Evolutionary conservation across 768 basidiomycete genomes (phyloP).

Genomic region (Suillus subluteus): DNA sequence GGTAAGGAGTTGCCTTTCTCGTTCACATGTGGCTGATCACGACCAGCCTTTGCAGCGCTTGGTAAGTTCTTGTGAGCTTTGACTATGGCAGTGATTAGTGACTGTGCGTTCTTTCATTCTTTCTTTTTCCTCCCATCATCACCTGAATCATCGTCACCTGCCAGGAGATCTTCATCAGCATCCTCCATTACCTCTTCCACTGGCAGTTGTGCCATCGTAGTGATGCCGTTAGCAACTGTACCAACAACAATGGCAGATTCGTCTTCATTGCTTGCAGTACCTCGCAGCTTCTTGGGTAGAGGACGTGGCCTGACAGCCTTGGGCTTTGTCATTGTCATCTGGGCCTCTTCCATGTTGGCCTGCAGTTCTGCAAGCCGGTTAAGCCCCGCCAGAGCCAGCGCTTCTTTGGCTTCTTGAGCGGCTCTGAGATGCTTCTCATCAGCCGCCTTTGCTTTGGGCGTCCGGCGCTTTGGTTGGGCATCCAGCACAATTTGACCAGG

Average conservation of each 20-base stretch:
- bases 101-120: background rate
- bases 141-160: background rate
- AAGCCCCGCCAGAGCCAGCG: background rate
- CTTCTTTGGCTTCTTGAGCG: constrained; percentile 8
- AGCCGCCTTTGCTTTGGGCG: constrained; percentile 14
- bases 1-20: background rate
- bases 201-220: no score
- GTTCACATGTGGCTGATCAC: background rate
- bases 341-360: background rate
- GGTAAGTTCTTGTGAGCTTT: background rate
- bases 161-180: no score
- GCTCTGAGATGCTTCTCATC: constrained; percentile 14
- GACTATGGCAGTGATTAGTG: background rate
- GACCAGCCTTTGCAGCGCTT: background rate
- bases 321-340: background rate
- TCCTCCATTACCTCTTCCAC: no score
- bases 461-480: constrained; percentile 9
- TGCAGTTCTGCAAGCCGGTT: constrained; percentile 10
- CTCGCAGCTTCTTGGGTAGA: background rate
- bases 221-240: no score
- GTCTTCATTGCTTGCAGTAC: background rate
- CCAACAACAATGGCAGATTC: no score
- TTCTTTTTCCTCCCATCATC: background rate
- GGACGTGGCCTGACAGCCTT: constrained; percentile 10
- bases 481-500: constrained; percentile 14